Evolutionary conservation across 192 early-diverging fungal species (phyloP).

Genomic region (Dimargaris verticillata): DNA sequence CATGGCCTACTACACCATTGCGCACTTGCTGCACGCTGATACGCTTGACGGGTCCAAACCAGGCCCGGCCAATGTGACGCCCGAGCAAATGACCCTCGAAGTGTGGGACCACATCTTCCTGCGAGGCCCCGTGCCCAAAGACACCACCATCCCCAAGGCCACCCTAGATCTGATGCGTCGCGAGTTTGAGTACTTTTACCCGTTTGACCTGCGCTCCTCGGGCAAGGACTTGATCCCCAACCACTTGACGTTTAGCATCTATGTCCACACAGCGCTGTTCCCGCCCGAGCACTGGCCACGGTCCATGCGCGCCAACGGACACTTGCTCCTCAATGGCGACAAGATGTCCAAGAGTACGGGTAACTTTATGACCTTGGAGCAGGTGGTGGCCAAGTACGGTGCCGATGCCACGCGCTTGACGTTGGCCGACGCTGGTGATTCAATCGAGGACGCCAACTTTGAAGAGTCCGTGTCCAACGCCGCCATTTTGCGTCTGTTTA

Average conservation of each 20-base stretch:
- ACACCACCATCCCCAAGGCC: conserved; percentile 38
- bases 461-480: conserved; percentile 86
- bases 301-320: conserved; percentile 78
- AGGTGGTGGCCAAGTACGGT: conserved; percentile 71
- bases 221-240: conserved; percentile 96
- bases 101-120: conserved; percentile 87
- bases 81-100: conserved; percentile 78
- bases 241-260: conserved; percentile 94
- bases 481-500: conserved; percentile 81
- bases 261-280: conserved; percentile 93
- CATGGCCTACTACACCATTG: conserved; percentile 99
- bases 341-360: conserved; percentile 99
- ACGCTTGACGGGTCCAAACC: conserved; percentile 66
- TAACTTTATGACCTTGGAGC: conserved; percentile 76
- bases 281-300: conserved; percentile 79
- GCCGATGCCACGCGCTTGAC: conserved; percentile 92
- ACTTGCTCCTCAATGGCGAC: conserved; percentile 81
- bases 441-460: conserved; percentile 96
- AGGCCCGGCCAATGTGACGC: conserved; percentile 57
- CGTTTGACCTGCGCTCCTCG: conserved; percentile 84
- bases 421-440: conserved; percentile 91
- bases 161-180: conserved; percentile 64
- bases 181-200: conserved; percentile 96
- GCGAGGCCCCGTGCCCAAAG: conserved; percentile 36
- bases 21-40: conserved; percentile 73